A percentile compares a stretch with the other conserved stretches of the same genome.
Evolutionary conservation across 2,329 filamentous ascomycete genomes (phyloP).

Genomic region (Ophiostoma australiae): DNA sequence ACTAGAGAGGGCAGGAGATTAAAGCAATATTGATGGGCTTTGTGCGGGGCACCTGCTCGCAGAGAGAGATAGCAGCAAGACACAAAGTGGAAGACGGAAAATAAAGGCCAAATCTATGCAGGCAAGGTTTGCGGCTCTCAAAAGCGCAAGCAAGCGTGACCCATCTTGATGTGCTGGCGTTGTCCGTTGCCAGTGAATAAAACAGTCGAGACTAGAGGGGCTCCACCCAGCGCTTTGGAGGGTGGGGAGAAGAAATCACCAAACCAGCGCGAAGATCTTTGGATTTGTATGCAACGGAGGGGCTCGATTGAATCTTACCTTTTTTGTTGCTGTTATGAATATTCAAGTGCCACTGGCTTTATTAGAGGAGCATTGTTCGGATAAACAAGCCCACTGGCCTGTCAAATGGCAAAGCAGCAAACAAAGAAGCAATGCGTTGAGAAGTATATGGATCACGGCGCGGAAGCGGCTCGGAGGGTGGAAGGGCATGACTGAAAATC

Average conservation of each 20-base stretch:
- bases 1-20: conserved; percentile 32
- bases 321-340: background rate
- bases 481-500: background rate
- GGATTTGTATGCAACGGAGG: conserved; percentile 26
- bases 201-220: conserved; percentile 55
- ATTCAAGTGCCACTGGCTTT: background rate
- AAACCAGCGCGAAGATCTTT: conserved; percentile 42
- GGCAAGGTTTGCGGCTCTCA: conserved; percentile 59
- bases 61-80: conserved; percentile 36
- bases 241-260: conserved; percentile 31
- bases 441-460: background rate
- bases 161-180: conserved; percentile 86
- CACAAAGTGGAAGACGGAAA: conserved; percentile 36
- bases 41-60: background rate
- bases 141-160: conserved; percentile 52
- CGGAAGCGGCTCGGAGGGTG: background rate
- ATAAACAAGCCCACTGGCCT: background rate
- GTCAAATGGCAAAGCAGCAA: background rate
- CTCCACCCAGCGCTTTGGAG: conserved; percentile 54
- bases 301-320: conserved; percentile 27
- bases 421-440: background rate
- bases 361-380: background rate
- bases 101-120: conserved; percentile 47
- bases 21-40: background rate
- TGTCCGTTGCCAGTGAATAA: conserved; percentile 73